A percentile compares a stretch with the other conserved stretches of the same genome.
Conservation (phyloP, 257 asterid genomes). For the Catharanthus roseus region DNA sequence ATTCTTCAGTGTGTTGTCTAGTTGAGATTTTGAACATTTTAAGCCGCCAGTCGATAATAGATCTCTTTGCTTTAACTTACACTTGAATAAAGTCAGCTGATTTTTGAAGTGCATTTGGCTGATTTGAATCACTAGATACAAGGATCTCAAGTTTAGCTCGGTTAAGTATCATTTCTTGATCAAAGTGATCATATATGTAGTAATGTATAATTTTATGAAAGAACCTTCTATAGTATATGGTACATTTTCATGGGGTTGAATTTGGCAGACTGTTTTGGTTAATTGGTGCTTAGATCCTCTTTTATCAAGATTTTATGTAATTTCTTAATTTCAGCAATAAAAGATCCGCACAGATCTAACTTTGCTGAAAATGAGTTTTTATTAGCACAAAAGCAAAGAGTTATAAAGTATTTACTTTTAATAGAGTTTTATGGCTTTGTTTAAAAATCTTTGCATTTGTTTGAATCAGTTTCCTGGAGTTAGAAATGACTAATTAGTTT, state of each 20-base stretch:
- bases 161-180: conserved; percentile 2
- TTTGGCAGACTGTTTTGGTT: neutral
- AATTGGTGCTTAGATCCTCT: neutral
- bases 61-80: conserved; percentile 6
- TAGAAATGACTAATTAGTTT: neutral
- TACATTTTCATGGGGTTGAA: too few species aligned
- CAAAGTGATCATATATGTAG: conserved; percentile 4
- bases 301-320: neutral
- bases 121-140: conserved; percentile 3
- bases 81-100: conserved; percentile 4
- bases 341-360: neutral
- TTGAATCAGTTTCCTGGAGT: neutral
- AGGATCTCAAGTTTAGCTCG: conserved; percentile 10
- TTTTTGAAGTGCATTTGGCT: conserved; percentile 11
- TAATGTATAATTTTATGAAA: neutral
- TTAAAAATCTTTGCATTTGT: neutral
- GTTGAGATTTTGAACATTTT: conserved; percentile 11
- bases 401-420: neutral
- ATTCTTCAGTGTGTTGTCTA: conserved; percentile 30
- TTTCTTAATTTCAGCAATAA: neutral
- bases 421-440: neutral
- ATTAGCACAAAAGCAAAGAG: neutral
- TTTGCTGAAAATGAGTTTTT: neutral
- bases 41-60: conserved; percentile 9
- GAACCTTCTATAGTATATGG: too few species aligned